Percentiles rank a stretch among this genome's conserved stretches.
Evolutionary conservation across 805 yeast genomes (phyloP).

Genomic region (Lachancea cidri): DNA sequence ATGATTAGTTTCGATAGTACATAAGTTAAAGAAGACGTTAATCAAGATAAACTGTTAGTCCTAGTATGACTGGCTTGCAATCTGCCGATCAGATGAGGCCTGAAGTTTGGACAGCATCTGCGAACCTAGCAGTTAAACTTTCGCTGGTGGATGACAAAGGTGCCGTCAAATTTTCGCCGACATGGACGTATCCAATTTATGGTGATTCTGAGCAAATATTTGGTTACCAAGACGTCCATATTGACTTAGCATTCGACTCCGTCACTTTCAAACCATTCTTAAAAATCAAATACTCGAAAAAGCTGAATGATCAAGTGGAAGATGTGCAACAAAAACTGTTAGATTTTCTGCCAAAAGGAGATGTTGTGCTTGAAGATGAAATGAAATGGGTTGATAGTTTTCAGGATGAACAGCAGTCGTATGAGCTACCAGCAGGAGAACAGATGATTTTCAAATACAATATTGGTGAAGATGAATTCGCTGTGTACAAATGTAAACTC

Average conservation of each 20-base stretch:
- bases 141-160: slow-evolving; percentile 55
- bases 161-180: slow-evolving; percentile 63
- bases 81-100: slow-evolving; percentile 41
- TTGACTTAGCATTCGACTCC: slow-evolving; percentile 69
- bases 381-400: slow-evolving; percentile 57
- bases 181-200: slow-evolving; percentile 86
- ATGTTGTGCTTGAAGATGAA: slow-evolving; percentile 59
- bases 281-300: slow-evolving; percentile 49
- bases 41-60: no score
- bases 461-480: slow-evolving; percentile 38
- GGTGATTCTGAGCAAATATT: slow-evolving; percentile 87
- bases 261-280: slow-evolving; percentile 69
- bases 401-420: slow-evolving; percentile 42
- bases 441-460: slow-evolving; percentile 31
- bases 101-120: slow-evolving; percentile 68
- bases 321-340: slow-evolving; percentile 54
- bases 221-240: slow-evolving; percentile 69
- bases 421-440: slow-evolving; percentile 38
- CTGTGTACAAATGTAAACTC: slow-evolving; percentile 43
- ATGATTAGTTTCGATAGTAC: no score
- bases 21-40: no score
- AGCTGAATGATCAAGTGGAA: slow-evolving; percentile 47
- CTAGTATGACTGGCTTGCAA: slow-evolving; percentile 1
- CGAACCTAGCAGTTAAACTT: slow-evolving; percentile 62
- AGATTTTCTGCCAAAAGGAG: slow-evolving; percentile 53